Conservation (phyloP, 164 flowering plant genomes). For the Vitis riparia region DNA sequence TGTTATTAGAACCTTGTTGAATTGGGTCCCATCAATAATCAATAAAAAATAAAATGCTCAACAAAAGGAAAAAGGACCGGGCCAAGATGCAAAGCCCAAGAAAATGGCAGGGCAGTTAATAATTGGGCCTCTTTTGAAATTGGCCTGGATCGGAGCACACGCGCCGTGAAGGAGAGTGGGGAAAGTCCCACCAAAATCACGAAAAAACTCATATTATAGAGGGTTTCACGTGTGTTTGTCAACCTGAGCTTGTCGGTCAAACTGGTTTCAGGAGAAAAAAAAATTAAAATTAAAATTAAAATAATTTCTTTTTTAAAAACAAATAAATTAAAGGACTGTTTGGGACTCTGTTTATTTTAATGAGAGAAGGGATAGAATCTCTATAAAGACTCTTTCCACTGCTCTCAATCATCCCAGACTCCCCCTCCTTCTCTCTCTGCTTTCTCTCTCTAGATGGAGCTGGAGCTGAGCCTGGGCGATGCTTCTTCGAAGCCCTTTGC, state of each 20-base stretch:
- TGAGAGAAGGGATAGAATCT: conserved; percentile 7
- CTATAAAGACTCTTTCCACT: conserved; percentile 5
- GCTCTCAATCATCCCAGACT: neutral
- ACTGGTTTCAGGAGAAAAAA: neutral
- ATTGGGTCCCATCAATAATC: no score
- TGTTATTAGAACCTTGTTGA: no score
- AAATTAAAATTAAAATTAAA: neutral
- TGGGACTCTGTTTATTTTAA: conserved; percentile 2
- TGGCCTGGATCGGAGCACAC: neutral
- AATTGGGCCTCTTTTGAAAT: neutral
- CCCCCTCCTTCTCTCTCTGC: neutral
- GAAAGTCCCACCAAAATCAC: neutral
- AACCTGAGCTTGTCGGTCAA: no score
- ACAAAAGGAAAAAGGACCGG: no score
- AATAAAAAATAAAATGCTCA: neutral
- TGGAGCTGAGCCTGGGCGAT: conserved; percentile 34
- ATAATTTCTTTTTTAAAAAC: neutral
- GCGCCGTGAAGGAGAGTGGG: neutral
- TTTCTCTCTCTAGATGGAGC: conserved; percentile 24
- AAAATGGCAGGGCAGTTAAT: neutral
- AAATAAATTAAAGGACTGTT: conserved; percentile 1
- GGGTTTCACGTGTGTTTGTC: no score
- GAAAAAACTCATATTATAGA: neutral
- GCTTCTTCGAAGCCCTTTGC: conserved; percentile 13
- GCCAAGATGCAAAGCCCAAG: neutral